Base-by-base conservation (phyloP, 2,329 filamentous ascomycete species). In the Scortechinia acanthostroma region DNA sequence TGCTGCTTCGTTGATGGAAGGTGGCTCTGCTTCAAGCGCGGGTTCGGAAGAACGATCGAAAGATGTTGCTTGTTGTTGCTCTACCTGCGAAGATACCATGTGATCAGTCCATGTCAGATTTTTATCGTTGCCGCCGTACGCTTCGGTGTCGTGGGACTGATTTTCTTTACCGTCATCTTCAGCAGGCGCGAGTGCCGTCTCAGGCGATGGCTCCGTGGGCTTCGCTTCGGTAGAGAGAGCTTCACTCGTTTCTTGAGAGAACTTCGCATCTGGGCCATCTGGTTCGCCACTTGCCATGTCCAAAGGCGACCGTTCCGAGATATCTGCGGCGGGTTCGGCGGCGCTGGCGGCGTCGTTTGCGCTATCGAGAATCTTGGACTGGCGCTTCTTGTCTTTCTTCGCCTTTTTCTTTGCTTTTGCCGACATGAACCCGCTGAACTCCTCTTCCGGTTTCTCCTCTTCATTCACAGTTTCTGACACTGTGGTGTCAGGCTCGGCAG, bases 91-190 rank as follows among this genome's bases (percentile, higher is more conserved):
- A 19, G 35, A 40, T 10, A 40, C 17, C 6, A 19, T 10, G 17
- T 10, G 10, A 40, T 40, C 35, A 40, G 35, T 40, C 35, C 10
- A 40, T 13, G 10, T 40, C 35, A 40, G 17, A 40, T 40, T 19
- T 10, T 40, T 40, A 13, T 13, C 35, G 10, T 13, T 13, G 35
- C 13, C 17, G 6, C 20, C 25, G n/a, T 10, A n/a, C 25, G 25
- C 20, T 40, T 40, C 35, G 6, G 20, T 19, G 17, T 40, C 35
- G 35, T 40, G 35, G 35, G 35, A 19, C 17, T 40, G 35, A 19
- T 40, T 6, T 30, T 30, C 25, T 10, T 40, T 40, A 40, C 35
- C 35, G 35, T 10, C 6, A 40, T 40, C 35, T 19, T 40, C 35
- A 10, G 17, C 35, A 40, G 35, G 35, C 35, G 35, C 10, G 17